Evolutionary conservation across 306 rosid genomes (phyloP).

Genomic region (Sophora flavescens): DNA sequence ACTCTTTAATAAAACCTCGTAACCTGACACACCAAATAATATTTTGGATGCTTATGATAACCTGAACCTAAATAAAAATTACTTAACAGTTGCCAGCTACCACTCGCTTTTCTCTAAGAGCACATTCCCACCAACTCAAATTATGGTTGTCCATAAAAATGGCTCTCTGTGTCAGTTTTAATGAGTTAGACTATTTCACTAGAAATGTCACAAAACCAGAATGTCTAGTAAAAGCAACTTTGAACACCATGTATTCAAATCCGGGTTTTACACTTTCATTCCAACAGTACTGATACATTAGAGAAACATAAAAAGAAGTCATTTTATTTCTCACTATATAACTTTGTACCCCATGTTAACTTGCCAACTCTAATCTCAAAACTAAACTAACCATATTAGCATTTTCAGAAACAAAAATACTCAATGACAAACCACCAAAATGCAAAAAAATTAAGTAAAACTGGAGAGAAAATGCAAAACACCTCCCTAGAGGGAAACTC

Average conservation of each 20-base stretch:
- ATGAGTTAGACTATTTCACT: background rate
- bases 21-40: no score
- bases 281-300: conserved; percentile 49
- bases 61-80: no score
- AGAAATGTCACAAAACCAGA: conserved; percentile 26
- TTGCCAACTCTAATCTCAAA: conserved; percentile 46
- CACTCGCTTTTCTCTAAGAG: no score
- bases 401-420: conserved; percentile 47
- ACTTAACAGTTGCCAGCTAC: no score
- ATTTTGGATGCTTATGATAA: no score
- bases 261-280: conserved; percentile 41
- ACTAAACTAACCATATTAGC: conserved; percentile 54
- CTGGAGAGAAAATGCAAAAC: conserved; percentile 41
- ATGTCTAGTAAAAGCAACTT: background rate
- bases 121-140: no score
- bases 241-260: conserved; percentile 20
- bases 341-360: conserved; percentile 53
- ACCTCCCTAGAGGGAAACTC: conserved; percentile 32
- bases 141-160: no score
- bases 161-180: no score
- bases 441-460: conserved; percentile 49
- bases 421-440: conserved; percentile 47
- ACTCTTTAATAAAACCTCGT: no score
- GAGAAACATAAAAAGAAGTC: conserved; percentile 44
- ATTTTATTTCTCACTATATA: conserved; percentile 57